These are phyloP conservation scores for Aureobasidium sp. DNA, from an alignment of 2,329 filamentous ascomycete species.

Conservation along the genomic window DNA sequence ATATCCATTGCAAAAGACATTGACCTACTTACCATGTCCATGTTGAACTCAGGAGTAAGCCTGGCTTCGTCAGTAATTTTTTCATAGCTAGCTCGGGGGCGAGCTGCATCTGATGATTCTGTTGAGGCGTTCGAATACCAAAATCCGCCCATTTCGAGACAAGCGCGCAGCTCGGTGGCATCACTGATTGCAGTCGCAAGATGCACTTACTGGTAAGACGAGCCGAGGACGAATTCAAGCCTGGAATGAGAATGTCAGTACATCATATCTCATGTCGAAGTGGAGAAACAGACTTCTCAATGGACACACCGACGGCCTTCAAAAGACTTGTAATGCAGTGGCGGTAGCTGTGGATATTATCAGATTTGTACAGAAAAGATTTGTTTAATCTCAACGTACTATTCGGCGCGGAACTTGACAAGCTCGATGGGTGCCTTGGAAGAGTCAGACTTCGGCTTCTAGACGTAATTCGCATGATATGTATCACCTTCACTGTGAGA, in stretches of 20 bases:
- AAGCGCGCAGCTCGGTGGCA: background rate
- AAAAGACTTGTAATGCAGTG: constrained; percentile 68
- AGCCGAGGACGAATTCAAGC: constrained; percentile 77
- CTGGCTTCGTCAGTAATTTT: constrained; percentile 23
- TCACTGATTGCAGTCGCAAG: background rate
- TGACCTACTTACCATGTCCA: constrained; percentile 57
- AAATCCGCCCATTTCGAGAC: background rate
- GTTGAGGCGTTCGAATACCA: background rate
- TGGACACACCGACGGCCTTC: constrained; percentile 69
- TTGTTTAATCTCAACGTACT: constrained; percentile 29
- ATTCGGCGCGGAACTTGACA: constrained; percentile 71
- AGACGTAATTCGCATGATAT: too few species aligned
- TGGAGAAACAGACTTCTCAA: constrained; percentile 42
- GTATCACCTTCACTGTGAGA: background rate
- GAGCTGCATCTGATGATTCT: background rate
- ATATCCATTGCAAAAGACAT: background rate
- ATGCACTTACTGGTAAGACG: constrained; percentile 36
- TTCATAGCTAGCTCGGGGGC: background rate
- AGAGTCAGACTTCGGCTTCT: background rate
- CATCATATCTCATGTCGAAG: background rate
- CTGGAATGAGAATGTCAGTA: constrained; percentile 26
- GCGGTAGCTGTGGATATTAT: constrained; percentile 49
- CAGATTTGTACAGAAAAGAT: background rate
- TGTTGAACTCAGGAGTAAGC: constrained; percentile 59
- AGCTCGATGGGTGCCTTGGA: constrained; percentile 70